Percentiles rank a stretch among this genome's conserved stretches.
Evolutionary conservation across 495 filamentous ascomycete species (phyloP).

Genomic region (Amniculicola lignicola): DNA sequence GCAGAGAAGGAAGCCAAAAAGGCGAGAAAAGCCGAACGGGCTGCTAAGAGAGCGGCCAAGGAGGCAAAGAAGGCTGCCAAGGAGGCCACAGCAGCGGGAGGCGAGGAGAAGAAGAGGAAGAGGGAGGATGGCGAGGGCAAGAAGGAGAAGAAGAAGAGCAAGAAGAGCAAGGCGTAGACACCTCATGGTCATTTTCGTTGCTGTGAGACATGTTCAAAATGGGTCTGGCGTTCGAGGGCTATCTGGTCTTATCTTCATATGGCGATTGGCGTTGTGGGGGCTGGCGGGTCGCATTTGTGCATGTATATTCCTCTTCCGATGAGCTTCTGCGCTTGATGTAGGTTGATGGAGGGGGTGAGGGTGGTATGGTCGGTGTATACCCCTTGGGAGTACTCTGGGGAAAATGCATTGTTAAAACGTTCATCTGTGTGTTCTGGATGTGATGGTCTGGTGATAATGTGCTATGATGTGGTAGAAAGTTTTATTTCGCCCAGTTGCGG

Average conservation of each 20-base stretch:
- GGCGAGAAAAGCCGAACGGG: constrained; percentile 51
- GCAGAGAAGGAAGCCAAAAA: constrained; percentile 49
- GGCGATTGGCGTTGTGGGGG: neutral
- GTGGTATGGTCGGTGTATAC: neutral
- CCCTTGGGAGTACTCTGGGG: no score
- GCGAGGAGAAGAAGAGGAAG: constrained; percentile 35
- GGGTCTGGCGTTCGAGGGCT: constrained; percentile 3
- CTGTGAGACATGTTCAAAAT: constrained; percentile 1
- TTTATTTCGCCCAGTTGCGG: no score
- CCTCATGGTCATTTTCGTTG: neutral
- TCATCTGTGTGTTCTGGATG: no score
- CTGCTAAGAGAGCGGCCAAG: constrained; percentile 74
- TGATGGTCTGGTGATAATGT: no score
- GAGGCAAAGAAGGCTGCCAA: constrained; percentile 66
- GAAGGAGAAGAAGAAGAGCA: constrained; percentile 46
- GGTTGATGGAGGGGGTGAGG: neutral
- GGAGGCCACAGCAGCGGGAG: constrained; percentile 34
- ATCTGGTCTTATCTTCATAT: no score
- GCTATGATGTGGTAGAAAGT: no score
- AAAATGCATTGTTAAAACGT: no score
- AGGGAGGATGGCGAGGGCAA: constrained; percentile 30
- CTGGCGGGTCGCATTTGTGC: neutral
- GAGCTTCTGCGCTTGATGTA: no score
- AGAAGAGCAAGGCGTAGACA: constrained; percentile 36
- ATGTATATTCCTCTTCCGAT: neutral